phyloP scores from a whole-genome alignment of 2,329 filamentous ascomycete species.

The Colletotrichum costaricense region DNA sequence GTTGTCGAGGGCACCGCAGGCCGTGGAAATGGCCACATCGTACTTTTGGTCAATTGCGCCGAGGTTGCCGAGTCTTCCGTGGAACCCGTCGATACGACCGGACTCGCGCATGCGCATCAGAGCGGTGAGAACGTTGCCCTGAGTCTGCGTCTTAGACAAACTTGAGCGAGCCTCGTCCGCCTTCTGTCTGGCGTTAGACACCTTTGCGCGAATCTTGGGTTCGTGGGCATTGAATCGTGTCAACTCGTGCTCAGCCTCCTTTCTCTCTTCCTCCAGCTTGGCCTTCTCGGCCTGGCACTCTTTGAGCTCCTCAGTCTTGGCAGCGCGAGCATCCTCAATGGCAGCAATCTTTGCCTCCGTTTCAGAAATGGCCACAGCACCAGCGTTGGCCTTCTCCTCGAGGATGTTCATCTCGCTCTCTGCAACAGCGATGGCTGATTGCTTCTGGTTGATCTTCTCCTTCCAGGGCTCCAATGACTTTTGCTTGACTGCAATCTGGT shows the following conservation, averaged over 20 bases:
- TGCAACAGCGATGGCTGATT: slow-evolving; percentile 92
- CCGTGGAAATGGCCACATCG: slow-evolving; percentile 98
- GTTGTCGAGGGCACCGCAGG: slow-evolving; percentile 90
- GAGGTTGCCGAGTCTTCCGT: slow-evolving; percentile 92
- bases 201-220: slow-evolving; percentile 82
- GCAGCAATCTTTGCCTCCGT: slow-evolving; percentile 80
- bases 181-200: slow-evolving; percentile 92
- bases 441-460: slow-evolving; percentile 96
- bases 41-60: slow-evolving; percentile 94
- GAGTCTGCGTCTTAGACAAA: slow-evolving; percentile 88
- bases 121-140: slow-evolving; percentile 90
- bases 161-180: slow-evolving; percentile 95
- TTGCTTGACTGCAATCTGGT: slow-evolving; percentile 91
- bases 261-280: slow-evolving; percentile 78
- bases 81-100: slow-evolving; percentile 95
- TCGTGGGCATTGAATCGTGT: slow-evolving; percentile 80
- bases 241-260: slow-evolving; percentile 78
- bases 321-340: slow-evolving; percentile 76
- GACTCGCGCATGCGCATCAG: slow-evolving; percentile 96
- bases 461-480: slow-evolving; percentile 97
- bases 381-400: slow-evolving; percentile 88
- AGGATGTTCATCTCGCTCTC: slow-evolving; percentile 95
- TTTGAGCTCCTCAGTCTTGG: slow-evolving; percentile 81
- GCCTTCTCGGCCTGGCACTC: slow-evolving; percentile 79
- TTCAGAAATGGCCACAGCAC: slow-evolving; percentile 85